These are phyloP conservation scores for Termitomyces sp. DNA, from an alignment of 768 basidiomycete genomes.

Conservation along the genomic window DNA sequence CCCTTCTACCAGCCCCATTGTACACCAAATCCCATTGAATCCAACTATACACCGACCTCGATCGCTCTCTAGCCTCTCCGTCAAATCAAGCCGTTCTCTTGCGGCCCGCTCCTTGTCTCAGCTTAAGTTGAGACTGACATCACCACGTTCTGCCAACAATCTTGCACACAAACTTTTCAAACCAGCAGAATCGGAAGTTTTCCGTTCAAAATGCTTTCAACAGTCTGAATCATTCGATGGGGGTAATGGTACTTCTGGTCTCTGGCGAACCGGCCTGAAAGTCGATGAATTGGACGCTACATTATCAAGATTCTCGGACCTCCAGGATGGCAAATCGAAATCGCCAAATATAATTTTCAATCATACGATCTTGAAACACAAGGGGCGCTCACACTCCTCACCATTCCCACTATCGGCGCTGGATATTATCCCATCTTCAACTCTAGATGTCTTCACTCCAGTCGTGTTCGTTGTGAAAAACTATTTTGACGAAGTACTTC, in stretches of 20 bases:
- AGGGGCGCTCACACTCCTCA: constrained; percentile 61
- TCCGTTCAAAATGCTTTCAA: neutral
- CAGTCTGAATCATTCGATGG: constrained; percentile 18
- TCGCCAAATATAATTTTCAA: constrained; percentile 3
- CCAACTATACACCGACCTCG: constrained; percentile 43
- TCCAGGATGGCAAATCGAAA: constrained; percentile 4
- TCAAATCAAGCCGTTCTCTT: constrained; percentile 37
- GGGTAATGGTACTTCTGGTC: constrained; percentile 33
- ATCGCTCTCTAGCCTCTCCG: constrained; percentile 55
- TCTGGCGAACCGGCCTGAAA: constrained; percentile 39
- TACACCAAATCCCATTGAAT: constrained; percentile 20
- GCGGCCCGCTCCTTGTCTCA: constrained; percentile 45
- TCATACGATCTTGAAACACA: constrained; percentile 32
- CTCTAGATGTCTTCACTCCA: constrained; percentile 49
- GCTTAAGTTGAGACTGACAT: constrained; percentile 43
- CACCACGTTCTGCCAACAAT: constrained; percentile 40
- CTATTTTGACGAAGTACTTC: constrained; percentile 68
- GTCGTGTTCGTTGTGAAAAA: constrained; percentile 46
- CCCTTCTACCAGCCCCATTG: constrained; percentile 11
- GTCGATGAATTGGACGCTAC: constrained; percentile 19
- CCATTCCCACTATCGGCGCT: constrained; percentile 60
- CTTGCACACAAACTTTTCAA: constrained; percentile 56
- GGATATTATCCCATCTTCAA: constrained; percentile 52
- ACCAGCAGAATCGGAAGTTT: constrained; percentile 10
- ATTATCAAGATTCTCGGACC: constrained; percentile 8